These are phyloP conservation scores for Leccinellum luteum DNA, from an alignment of 768 basidiomycete species.

Conservation along the genomic window DNA sequence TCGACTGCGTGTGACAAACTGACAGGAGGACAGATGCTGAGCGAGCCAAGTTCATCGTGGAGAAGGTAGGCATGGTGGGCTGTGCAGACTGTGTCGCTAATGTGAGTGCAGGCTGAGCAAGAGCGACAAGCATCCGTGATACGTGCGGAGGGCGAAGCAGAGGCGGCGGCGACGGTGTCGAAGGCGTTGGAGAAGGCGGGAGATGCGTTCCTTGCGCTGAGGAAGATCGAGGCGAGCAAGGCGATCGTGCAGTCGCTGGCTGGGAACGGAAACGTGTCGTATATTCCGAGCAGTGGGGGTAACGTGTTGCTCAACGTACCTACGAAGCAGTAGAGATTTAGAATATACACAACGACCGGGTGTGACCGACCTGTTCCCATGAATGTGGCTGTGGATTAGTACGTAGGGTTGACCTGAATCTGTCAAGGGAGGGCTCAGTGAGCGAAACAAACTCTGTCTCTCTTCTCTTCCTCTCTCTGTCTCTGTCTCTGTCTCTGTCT, in stretches of 20 bases:
- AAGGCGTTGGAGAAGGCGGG: constrained; percentile 89
- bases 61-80: constrained; percentile 62
- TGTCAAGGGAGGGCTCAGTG: constrained; percentile 22
- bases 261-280: constrained; percentile 81
- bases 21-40: constrained; percentile 72
- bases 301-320: constrained; percentile 85
- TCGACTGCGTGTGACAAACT: constrained; percentile 6
- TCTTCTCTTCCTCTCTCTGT: constrained; percentile 15
- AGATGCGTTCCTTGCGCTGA: constrained; percentile 90
- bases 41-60: constrained; percentile 98
- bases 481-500: too few species aligned
- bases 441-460: constrained; percentile 15
- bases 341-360: constrained; percentile 6
- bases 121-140: constrained; percentile 98
- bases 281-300: constrained; percentile 77
- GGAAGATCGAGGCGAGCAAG: constrained; percentile 97
- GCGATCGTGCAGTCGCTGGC: constrained; percentile 89
- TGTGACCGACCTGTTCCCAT: constrained; percentile 25
- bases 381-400: constrained; percentile 23
- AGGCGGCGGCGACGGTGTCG: constrained; percentile 93
- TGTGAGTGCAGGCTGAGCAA: constrained; percentile 82
- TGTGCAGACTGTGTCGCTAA: constrained; percentile 17
- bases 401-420: constrained; percentile 20
- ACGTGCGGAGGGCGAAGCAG: constrained; percentile 97
- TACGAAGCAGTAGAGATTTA: constrained; percentile 34